Evolutionary conservation across 139 green algal genomes (phyloP).

Genomic region (Raphidocelis subcapitata): DNA sequence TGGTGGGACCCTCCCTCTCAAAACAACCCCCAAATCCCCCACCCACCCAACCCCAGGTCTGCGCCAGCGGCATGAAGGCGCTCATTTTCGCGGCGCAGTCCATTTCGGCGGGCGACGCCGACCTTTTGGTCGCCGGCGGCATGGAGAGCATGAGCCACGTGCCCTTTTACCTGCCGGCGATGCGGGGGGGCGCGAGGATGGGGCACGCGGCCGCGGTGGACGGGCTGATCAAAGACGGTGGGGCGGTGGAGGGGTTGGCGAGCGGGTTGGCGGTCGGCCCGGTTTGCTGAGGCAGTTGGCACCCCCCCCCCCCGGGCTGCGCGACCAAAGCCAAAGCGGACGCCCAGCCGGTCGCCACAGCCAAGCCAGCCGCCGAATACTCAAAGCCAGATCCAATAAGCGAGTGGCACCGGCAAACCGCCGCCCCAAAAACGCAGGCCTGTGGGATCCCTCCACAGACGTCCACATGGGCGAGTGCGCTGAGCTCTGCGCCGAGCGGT

Average conservation of each 20-base stretch:
- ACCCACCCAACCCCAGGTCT: constrained; percentile 52
- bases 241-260: not conserved
- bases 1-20: no score
- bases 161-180: constrained; percentile 77
- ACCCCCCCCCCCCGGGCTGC: no score
- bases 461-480: constrained; percentile 87
- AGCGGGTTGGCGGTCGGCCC: no score
- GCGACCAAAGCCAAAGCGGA: no score
- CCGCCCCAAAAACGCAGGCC: no score
- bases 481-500: constrained; percentile 66
- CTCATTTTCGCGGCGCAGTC: constrained; percentile 79
- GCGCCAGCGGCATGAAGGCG: constrained; percentile 83
- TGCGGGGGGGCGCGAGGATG: constrained; percentile 37
- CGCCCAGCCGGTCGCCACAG: no score
- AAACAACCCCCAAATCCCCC: not conserved
- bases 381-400: no score
- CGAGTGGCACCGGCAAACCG: no score
- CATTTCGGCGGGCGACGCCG: constrained; percentile 63
- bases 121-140: constrained; percentile 84
- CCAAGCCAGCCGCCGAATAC: no score
- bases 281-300: no score
- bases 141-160: constrained; percentile 94
- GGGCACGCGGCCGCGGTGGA: constrained; percentile 59
- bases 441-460: constrained; percentile 80
- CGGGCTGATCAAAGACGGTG: constrained; percentile 50